Conservation (phyloP, 2,329 filamentous ascomycete genomes). For the Achaetomium macrosporum region DNA sequence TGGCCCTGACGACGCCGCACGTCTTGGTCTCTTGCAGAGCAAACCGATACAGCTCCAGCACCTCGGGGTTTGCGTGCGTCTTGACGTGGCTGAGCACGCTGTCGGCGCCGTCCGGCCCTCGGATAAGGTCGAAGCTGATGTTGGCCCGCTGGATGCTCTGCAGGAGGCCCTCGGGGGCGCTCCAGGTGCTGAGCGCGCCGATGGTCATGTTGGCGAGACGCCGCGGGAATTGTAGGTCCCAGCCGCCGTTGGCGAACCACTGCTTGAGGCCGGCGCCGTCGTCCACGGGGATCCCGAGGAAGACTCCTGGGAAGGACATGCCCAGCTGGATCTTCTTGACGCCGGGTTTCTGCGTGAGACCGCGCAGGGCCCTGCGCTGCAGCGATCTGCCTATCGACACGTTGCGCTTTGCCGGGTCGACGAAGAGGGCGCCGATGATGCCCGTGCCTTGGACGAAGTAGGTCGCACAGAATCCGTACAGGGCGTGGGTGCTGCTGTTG, state of each 20-base stretch:
- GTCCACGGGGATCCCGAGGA: constrained; percentile 71
- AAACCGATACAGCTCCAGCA: constrained; percentile 72
- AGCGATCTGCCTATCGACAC: constrained; percentile 87
- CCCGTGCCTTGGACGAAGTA: constrained; percentile 71
- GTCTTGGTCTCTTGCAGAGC: constrained; percentile 65
- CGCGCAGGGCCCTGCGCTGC: constrained; percentile 76
- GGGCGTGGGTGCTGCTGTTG: constrained; percentile 83
- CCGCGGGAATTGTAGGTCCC: constrained; percentile 63
- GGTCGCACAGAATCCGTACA: constrained; percentile 89
- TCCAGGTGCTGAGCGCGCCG: constrained; percentile 65
- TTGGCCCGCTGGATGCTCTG: constrained; percentile 66
- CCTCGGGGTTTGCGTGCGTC: constrained; percentile 66
- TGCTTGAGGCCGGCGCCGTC: constrained; percentile 45
- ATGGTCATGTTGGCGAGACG: constrained; percentile 64
- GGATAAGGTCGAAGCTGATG: constrained; percentile 76
- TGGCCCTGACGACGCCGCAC: constrained; percentile 79
- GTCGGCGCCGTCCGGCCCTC: constrained; percentile 70
- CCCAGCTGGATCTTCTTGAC: constrained; percentile 79
- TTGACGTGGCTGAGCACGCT: constrained; percentile 69
- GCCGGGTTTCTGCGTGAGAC: constrained; percentile 61
- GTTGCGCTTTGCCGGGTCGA: constrained; percentile 79
- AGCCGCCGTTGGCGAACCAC: constrained; percentile 88
- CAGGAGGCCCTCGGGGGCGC: constrained; percentile 68
- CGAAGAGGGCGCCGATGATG: constrained; percentile 79
- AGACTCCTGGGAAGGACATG: constrained; percentile 74